phyloP scores from a whole-genome alignment of 2,329 filamentous ascomycete species.

The Xylaria hypoxylon region DNA sequence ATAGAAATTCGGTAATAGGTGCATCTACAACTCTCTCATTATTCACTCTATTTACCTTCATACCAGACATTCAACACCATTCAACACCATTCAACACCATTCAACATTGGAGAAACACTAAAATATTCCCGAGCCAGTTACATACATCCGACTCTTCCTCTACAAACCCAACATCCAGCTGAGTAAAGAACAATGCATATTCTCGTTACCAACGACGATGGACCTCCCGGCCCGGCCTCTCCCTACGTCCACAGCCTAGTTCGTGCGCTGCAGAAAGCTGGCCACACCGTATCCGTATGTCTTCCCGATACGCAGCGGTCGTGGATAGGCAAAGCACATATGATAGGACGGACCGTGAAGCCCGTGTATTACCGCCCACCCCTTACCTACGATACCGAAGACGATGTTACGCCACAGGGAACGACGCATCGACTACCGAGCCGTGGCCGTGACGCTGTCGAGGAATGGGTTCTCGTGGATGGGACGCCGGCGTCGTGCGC shows the following conservation, averaged over 20 bases:
- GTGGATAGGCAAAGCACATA: conserved; percentile 98
- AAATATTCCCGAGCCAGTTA: not conserved
- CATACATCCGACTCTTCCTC: conserved; percentile 5
- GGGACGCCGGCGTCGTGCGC: conserved; percentile 85
- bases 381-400: conserved; percentile 52
- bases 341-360: conserved; percentile 88
- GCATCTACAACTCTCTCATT: not conserved
- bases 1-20: not conserved
- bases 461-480: conserved; percentile 86
- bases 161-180: conserved; percentile 10
- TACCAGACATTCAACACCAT: not conserved
- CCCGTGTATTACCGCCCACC: conserved; percentile 82
- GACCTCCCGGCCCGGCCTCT: conserved; percentile 80
- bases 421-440: conserved; percentile 65
- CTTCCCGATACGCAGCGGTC: conserved; percentile 92
- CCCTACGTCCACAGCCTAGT: conserved; percentile 84
- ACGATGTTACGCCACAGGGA: conserved; percentile 64
- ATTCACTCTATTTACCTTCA: not conserved
- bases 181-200: conserved; percentile 66
- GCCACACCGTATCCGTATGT: conserved; percentile 90
- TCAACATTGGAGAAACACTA: not conserved
- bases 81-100: no score
- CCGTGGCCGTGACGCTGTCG: conserved; percentile 61
- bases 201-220: conserved; percentile 82
- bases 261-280: conserved; percentile 75